Evolutionary conservation across 2,329 filamentous ascomycete genomes (phyloP).

Genomic region (Pyricularia grisea): DNA sequence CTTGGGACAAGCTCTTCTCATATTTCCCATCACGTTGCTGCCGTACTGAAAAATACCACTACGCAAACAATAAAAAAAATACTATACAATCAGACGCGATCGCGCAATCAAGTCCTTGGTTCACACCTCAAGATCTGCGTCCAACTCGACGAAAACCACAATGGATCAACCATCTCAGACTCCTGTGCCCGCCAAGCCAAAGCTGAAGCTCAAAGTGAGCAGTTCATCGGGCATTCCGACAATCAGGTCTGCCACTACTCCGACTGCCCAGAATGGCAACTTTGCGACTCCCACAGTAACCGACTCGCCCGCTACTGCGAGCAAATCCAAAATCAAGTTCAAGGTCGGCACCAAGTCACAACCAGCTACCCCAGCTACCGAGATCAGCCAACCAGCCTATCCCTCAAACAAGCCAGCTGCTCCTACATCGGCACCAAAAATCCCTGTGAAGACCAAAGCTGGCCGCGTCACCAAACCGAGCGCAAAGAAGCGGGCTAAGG

Average conservation of each 20-base stretch:
- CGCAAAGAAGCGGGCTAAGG: conserved; percentile 51
- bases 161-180: neutral
- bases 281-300: neutral
- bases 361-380: conserved; percentile 18
- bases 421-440: conserved; percentile 9
- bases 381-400: conserved; percentile 18
- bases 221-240: neutral
- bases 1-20: neutral
- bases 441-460: conserved; percentile 43
- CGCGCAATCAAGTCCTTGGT: neutral
- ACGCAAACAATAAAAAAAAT: neutral
- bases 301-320: neutral
- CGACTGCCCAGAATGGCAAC: neutral
- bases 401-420: neutral
- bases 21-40: neutral
- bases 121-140: neutral
- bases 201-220: conserved; percentile 2
- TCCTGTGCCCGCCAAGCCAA: neutral
- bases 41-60: neutral
- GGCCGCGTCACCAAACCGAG: conserved; percentile 51
- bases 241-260: neutral
- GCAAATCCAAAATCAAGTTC: conserved; percentile 13
- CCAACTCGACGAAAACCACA: neutral
- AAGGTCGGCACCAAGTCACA: conserved; percentile 16
- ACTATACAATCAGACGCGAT: neutral